phyloP scores from a whole-genome alignment of 2,329 filamentous ascomycete species.

The Exophiala alcalophila region DNA sequence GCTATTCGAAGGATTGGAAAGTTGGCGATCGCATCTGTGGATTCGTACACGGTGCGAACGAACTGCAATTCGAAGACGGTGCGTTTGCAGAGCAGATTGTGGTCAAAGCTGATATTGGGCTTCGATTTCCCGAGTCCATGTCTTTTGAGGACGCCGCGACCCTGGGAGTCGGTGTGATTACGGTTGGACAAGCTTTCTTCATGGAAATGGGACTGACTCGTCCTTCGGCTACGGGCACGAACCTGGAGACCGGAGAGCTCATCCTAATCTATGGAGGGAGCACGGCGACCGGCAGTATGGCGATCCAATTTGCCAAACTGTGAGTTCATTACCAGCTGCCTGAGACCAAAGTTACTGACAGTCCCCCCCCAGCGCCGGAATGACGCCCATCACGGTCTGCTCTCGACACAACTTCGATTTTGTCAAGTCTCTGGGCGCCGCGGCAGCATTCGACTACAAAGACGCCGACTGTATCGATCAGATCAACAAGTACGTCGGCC shows the following conservation, averaged over 20 bases:
- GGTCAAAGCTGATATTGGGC: slow-evolving; percentile 31
- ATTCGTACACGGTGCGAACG: slow-evolving; percentile 35
- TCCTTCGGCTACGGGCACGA: slow-evolving; percentile 18
- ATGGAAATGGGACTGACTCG: slow-evolving; percentile 24
- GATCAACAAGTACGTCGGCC: slow-evolving; percentile 35
- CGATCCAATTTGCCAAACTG: slow-evolving; percentile 42
- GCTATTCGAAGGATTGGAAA: slow-evolving; percentile 20
- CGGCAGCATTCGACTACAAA: slow-evolving; percentile 47
- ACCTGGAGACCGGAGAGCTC: slow-evolving; percentile 20
- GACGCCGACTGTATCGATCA: slow-evolving; percentile 33
- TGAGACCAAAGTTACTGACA: slow-evolving; percentile 38
- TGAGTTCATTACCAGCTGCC: slow-evolving; percentile 35
- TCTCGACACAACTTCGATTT: slow-evolving; percentile 44
- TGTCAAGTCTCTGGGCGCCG: slow-evolving; percentile 45
- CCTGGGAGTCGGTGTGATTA: slow-evolving; percentile 32
- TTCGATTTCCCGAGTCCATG: slow-evolving; percentile 34
- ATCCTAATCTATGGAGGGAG: slow-evolving; percentile 46
- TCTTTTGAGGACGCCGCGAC: slow-evolving; percentile 34
- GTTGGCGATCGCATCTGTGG: slow-evolving; percentile 41
- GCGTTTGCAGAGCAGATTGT: slow-evolving; percentile 38
- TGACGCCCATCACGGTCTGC: slow-evolving; percentile 42
- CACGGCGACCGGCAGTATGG: slow-evolving; percentile 41
- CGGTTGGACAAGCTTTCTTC: slow-evolving; percentile 44
- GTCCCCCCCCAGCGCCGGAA: slow-evolving; percentile 36
- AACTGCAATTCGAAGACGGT: slow-evolving; percentile 31